A percentile compares a stretch with the other conserved stretches of the same genome.
Evolutionary conservation across 225 moss, liverwort and hornwort genomes (phyloP).

Genomic region (Marchantia polymorpha): DNA sequence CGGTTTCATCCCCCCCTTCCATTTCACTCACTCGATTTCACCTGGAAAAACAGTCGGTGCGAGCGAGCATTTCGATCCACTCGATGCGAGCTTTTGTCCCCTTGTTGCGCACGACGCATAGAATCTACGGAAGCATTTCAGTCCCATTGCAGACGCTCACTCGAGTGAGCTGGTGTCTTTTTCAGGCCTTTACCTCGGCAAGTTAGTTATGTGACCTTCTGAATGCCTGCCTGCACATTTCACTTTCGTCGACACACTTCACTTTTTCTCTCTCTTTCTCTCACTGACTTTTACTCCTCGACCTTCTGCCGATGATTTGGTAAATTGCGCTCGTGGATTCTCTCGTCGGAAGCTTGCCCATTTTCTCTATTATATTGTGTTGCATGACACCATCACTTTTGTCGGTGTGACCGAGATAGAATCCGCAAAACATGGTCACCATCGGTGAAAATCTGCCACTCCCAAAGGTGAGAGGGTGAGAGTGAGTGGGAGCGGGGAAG

Average conservation of each 20-base stretch:
- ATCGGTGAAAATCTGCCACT: neutral
- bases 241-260: neutral
- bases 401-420: neutral
- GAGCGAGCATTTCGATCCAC: neutral
- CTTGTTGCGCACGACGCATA: neutral
- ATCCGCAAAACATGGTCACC: neutral
- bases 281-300: neutral
- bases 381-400: neutral
- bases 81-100: neutral
- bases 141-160: neutral
- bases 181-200: neutral
- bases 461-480: neutral
- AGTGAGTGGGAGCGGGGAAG: no score
- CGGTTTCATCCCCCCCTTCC: neutral
- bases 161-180: neutral
- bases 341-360: neutral
- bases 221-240: neutral
- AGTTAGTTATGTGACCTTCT: neutral
- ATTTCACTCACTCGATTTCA: no score
- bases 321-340: neutral
- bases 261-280: no score
- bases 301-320: neutral
- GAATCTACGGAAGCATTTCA: slow-evolving; percentile 3
- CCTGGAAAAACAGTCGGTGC: neutral
- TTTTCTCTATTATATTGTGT: neutral